Evolutionary conservation across 345 rosid species (phyloP).

Genomic region (Euclidium syriacum): DNA sequence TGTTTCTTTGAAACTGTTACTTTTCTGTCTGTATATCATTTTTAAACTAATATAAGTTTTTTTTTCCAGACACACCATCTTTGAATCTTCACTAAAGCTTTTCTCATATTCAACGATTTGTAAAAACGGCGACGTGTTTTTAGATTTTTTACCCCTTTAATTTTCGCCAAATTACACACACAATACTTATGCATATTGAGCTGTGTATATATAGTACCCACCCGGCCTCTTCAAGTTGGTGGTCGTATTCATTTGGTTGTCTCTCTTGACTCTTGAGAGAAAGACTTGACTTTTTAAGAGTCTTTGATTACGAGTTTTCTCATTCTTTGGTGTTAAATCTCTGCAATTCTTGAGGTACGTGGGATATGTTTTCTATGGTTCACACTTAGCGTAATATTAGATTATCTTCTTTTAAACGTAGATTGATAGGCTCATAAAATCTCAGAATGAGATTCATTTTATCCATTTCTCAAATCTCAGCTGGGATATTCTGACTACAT

Average conservation of each 20-base stretch:
- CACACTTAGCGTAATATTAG: neutral
- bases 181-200: neutral
- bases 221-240: slow-evolving; percentile 5
- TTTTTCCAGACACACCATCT: slow-evolving; percentile 19
- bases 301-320: slow-evolving; percentile 1
- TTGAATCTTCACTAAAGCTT: slow-evolving; percentile 25
- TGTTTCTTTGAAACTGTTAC: neutral
- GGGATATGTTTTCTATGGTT: neutral
- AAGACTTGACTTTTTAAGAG: slow-evolving; percentile 2
- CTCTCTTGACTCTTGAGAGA: neutral
- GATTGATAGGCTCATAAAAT: neutral
- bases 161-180: slow-evolving; percentile 17
- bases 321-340: neutral
- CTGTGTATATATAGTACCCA: slow-evolving; percentile 9
- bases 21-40: neutral
- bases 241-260: neutral
- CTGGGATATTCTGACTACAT: too few species aligned
- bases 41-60: neutral
- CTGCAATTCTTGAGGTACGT: slow-evolving; percentile 24
- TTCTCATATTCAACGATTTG: slow-evolving; percentile 16
- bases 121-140: neutral
- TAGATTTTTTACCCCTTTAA: neutral
- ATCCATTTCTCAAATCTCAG: too few species aligned
- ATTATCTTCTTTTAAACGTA: neutral
- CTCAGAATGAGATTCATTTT: too few species aligned